These are phyloP conservation scores for Curvularia spicifera DNA, from an alignment of 2,329 filamentous ascomycete species.

Conservation along the genomic window DNA sequence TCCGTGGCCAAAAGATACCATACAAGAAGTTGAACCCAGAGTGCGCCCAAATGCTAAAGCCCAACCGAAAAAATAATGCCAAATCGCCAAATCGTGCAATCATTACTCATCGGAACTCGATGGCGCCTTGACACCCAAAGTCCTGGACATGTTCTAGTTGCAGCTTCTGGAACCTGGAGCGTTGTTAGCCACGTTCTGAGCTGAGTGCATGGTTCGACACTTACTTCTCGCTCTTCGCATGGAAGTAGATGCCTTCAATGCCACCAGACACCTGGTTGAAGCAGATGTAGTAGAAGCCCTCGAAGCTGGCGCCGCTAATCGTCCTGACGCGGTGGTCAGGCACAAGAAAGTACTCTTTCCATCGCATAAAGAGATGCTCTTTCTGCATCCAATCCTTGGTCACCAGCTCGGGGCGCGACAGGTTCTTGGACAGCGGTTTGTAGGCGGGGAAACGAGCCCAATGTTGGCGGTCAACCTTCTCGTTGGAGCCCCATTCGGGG, in stretches of 20 bases:
- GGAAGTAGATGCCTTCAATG: slow-evolving; percentile 95
- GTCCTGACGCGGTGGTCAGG: slow-evolving; percentile 91
- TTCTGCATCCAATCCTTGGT: slow-evolving; percentile 75
- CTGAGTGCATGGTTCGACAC: slow-evolving; percentile 46
- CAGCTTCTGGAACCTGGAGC: slow-evolving; percentile 82
- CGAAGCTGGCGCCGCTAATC: slow-evolving; percentile 93
- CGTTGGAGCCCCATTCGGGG: slow-evolving; percentile 86
- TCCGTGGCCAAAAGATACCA: slow-evolving; percentile 30
- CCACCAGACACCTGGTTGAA: slow-evolving; percentile 90
- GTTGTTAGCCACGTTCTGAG: slow-evolving; percentile 24
- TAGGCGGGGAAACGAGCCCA: slow-evolving; percentile 92
- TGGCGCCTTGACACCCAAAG: slow-evolving; percentile 78
- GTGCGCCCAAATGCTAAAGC: slow-evolving; percentile 40
- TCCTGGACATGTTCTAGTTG: slow-evolving; percentile 89
- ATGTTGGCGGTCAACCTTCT: slow-evolving; percentile 90
- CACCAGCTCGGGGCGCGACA: slow-evolving; percentile 64
- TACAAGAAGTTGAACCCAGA: slow-evolving; percentile 37
- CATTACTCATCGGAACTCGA: slow-evolving; percentile 79
- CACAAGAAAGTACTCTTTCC: slow-evolving; percentile 98
- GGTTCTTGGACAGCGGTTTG: slow-evolving; percentile 73
- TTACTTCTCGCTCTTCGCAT: slow-evolving; percentile 96
- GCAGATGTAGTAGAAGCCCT: slow-evolving; percentile 99
- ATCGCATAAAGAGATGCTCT: slow-evolving; percentile 96
- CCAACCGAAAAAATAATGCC: slow-evolving; percentile 24
- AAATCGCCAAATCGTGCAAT: slow-evolving; percentile 37